Conservation (phyloP, 108 stramenopile species). For the Skeletonema menzelii region DNA sequence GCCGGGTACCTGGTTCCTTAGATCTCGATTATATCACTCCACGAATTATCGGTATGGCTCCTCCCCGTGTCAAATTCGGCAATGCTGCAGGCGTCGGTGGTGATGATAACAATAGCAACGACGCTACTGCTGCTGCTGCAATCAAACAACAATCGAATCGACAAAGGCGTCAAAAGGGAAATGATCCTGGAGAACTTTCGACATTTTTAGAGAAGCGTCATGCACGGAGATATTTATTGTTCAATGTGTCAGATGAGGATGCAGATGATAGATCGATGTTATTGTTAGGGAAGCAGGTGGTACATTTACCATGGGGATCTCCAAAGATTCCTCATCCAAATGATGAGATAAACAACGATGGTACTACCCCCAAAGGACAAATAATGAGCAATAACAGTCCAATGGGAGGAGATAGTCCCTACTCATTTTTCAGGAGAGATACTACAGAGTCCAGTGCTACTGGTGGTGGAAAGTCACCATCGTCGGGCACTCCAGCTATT, state of each 20-base stretch:
- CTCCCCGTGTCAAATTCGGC: conserved; percentile 38
- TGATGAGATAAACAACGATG: neutral
- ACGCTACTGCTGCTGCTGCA: neutral
- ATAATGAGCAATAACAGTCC: neutral
- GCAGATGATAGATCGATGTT: conserved; percentile 57
- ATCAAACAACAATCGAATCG: neutral
- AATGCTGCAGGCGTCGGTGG: conserved; percentile 1
- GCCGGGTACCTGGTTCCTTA: conserved; percentile 31
- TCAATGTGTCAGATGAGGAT: conserved; percentile 55
- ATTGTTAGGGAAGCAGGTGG: conserved; percentile 64
- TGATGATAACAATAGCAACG: conserved; percentile 1
- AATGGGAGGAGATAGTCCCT: neutral
- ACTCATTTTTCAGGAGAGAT: neutral
- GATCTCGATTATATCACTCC: conserved; percentile 69
- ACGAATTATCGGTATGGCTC: conserved; percentile 59
- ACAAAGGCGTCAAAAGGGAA: conserved; percentile 29
- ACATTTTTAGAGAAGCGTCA: conserved; percentile 59
- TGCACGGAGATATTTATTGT: conserved; percentile 51
- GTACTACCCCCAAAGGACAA: neutral
- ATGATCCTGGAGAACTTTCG: conserved; percentile 52
- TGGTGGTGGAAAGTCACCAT: conserved; percentile 10
- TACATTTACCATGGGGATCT: conserved; percentile 65
- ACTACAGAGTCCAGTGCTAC: neutral
- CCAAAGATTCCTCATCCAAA: conserved; percentile 18
- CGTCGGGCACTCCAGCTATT: conserved; percentile 60